Evolutionary conservation across 2,329 filamentous ascomycete species (phyloP).

Genomic region (Aspergillus transmontanensis): DNA sequence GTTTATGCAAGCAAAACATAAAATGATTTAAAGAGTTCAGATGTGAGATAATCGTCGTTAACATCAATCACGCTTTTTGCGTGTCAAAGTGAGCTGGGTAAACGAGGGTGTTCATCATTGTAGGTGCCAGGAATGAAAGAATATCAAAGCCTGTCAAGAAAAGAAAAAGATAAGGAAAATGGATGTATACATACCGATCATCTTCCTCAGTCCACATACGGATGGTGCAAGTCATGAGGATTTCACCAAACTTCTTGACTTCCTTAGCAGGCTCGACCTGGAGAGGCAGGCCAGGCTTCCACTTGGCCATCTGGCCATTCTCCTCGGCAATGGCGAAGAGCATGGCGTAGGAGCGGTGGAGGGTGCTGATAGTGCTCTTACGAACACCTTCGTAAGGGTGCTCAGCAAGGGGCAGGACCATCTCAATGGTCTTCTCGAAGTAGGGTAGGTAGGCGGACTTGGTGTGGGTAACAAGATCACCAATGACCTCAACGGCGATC

Average conservation of each 20-base stretch:
- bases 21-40: slow-evolving; percentile 43
- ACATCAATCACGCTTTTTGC: slow-evolving; percentile 79
- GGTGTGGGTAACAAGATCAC: slow-evolving; percentile 86
- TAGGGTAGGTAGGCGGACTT: slow-evolving; percentile 79
- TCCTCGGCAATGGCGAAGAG: slow-evolving; percentile 87
- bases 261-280: slow-evolving; percentile 77
- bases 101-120: slow-evolving; percentile 83
- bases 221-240: slow-evolving; percentile 82
- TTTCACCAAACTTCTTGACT: slow-evolving; percentile 80
- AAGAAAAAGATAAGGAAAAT: slow-evolving; percentile 21
- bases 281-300: slow-evolving; percentile 83
- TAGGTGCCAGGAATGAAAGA: neutral
- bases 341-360: slow-evolving; percentile 91
- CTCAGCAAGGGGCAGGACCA: slow-evolving; percentile 77
- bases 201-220: slow-evolving; percentile 85
- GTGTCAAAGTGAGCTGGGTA: slow-evolving; percentile 99
- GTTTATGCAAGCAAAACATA: slow-evolving; percentile 20
- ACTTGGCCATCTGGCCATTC: slow-evolving; percentile 74
- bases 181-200: slow-evolving; percentile 74
- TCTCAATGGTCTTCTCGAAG: slow-evolving; percentile 84
- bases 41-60: slow-evolving; percentile 66
- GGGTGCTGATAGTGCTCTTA: slow-evolving; percentile 85
- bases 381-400: slow-evolving; percentile 92
- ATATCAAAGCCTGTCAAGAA: slow-evolving; percentile 10
- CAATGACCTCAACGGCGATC: slow-evolving; percentile 91